Base-by-base conservation (phyloP, 1,139 yeast genomes). In the Hemisphaericaspora subhashii region DNA sequence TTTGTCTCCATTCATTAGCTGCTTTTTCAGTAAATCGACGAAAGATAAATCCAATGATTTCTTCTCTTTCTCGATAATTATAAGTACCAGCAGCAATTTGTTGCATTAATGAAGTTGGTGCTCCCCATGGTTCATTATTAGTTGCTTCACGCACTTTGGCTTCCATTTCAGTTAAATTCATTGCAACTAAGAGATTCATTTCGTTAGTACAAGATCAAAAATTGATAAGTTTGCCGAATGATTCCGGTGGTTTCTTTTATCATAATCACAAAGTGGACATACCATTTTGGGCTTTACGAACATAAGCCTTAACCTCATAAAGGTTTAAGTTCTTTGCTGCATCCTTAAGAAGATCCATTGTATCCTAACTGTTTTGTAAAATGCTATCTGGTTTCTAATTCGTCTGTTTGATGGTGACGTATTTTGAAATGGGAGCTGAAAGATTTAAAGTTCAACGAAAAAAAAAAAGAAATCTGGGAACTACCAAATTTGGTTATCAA, bases 71-170 rank as follows among this genome's bases (percentile, higher is more conserved):
- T 47, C 88, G 68, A 55, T 86, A 86, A 63, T 86, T 87, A 64
- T 87, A 87, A 5, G 98, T 92, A 2, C 96, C 98, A 24, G 89
- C 86, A 5, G 98, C 94, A 53, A 94, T 92, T 58, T 89, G 94
- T 46, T 84, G 86, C 98, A 94, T 92, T 57, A 86, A 68, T 2
- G 96, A 79, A 4, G 94, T 78, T 2, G 95, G 82, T 3, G 97
- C 95, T n/a, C 98, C 98, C 99, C 99, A 92, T 2, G 98, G 98
- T 63, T 92, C 99, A 60, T 92, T 92, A 61, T 92, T 92, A 41
- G 98, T 92, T 34, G 98, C 98, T 62, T 92, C 98, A 47, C 98
- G 81, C 15, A 89, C 98, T 63, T 86, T 89, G 35, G 96, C 85
- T 66, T 92, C 98, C 84, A 87, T 89, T 50, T 88, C 97, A 10